Evolutionary conservation across 2,329 filamentous ascomycete species (phyloP), one percentile per base, ranked within the genome.

Genomic region (Hansfordia pulvinata): DNA sequence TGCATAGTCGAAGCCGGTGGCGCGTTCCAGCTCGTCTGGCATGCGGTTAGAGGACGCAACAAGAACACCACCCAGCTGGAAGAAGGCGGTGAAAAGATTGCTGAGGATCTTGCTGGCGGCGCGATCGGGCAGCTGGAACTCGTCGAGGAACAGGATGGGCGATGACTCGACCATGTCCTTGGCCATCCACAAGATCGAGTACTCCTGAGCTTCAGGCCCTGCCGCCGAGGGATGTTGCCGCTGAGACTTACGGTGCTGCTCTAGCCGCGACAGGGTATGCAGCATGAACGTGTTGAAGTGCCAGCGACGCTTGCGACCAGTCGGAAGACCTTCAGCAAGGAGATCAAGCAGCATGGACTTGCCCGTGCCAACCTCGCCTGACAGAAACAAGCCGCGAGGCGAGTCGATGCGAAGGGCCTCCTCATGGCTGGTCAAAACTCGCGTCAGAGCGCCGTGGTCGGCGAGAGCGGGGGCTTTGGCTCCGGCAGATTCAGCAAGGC

Each of bases 271-370:
- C 24, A 86, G 63, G 0, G 71, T 74, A 37, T 86, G 75, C 7
- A 88, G 58, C 78, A 90, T 90, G 41, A 90, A 90, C 0, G 78
- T 84, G 46, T 83, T 84, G 52, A 85, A 90, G 44, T 88, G 82
- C 73, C 77, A 85, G 32, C 80, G 60, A 38, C 66, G 62, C 55
- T 88, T 88, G 41, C 73, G 75, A 23, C 62, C 57, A 10, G 72
- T 84, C 2, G 82, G 82, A 4, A 90, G 53, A 26, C 76, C 78
- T 27, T 84, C 76, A 10, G 79, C 78, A n/a, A 90, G 69, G 1
- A 90, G 56, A 41, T 88, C 81, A 10, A 86, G 63, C n/a, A 90
- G 64, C 78, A 90, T 85, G 5, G 73, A 80, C 47, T 90, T 90
- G 10, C 82, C 81, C 0, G 78, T 84, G 8, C 82, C 82, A 2